Base-by-base conservation (phyloP, 495 filamentous ascomycete species). In the Tetracladium marchalianum region DNA sequence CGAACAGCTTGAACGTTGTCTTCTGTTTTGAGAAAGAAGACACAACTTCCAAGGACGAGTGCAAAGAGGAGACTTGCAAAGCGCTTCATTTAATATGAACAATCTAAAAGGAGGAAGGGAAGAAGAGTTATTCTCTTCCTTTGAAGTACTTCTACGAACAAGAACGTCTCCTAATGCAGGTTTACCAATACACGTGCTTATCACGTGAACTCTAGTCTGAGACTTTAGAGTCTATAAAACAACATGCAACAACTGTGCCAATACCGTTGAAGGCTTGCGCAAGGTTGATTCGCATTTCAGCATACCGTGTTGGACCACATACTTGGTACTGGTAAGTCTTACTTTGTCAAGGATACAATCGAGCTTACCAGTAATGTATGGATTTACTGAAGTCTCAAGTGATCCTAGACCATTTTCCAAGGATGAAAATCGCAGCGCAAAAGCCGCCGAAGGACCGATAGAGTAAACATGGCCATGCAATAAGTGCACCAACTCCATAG, bases 361-460 rank as follows among this genome's bases (percentile, higher is more conserved):
- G 13, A 18, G 19, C 56, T 39, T 56, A 70, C 66, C 66, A 6
- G 74, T 63, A 22, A 77, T 53, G 52, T 77, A 81, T 0, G 73
- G 75, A 51, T 80, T 76, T 6, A 73, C 75, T 0, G 72, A 72
- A 0, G 74, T 75, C 57, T 80, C 76, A 0, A 78, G 62, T 0
- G 71, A 69, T 0, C 71, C 72, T 4, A 80, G 47, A 1, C 76
- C 76, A 13, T 63, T 68, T n/a, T 4, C 76, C 76, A 47, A 80
- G 75, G 36, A 80, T 67, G 46, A 78, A 78, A 0, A 70, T 78
- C 9, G 70, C 69, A n/a, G 63, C 75, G 39, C 75, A 78, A 62
- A 79, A 79, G 0, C 76, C 76, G 15, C 74, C 74, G 43, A 79
- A 80, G 10, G 72, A 76, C 5, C 64, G 62, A 46, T 77, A 58